Evolutionary conservation across 176 grass and related monocot genomes (phyloP).

Genomic region (Musa itinerans): DNA sequence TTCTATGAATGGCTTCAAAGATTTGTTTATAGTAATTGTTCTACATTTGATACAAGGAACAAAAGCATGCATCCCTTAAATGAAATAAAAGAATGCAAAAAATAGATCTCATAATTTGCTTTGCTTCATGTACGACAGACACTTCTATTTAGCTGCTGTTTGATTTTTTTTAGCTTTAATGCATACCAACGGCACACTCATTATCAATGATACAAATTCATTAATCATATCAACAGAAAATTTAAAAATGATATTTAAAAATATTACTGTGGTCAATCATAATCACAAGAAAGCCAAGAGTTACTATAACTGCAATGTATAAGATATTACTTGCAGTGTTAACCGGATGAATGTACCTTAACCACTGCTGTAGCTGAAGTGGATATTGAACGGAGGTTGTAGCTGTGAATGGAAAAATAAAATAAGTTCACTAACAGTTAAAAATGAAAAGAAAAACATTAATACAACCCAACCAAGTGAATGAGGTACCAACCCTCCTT

Average conservation of each 20-base stretch:
- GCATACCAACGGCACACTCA: not conserved
- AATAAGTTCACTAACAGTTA: slow-evolving; percentile 13
- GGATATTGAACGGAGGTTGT: slow-evolving; percentile 92
- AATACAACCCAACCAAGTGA: slow-evolving; percentile 22
- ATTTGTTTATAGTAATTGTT: too few relatives aligned
- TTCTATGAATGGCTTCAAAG: too few relatives aligned
- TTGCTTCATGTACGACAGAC: not conserved
- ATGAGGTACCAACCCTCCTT: slow-evolving; percentile 64
- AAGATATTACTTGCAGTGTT: too few relatives aligned
- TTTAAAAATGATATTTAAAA: slow-evolving; percentile 11
- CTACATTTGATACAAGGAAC: too few relatives aligned
- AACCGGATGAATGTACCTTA: slow-evolving; percentile 46
- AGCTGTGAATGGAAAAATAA: slow-evolving; percentile 34
- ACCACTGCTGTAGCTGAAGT: slow-evolving; percentile 87
- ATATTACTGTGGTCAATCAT: too few relatives aligned
- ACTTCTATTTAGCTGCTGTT: not conserved
- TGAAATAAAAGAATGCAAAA: not conserved
- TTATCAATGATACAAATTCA: not conserved
- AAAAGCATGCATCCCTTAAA: not conserved
- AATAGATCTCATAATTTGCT: not conserved
- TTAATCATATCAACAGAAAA: too few relatives aligned
- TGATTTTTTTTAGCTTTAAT: not conserved
- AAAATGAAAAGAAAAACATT: slow-evolving; percentile 2
- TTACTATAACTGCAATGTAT: too few relatives aligned
- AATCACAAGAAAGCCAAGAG: too few relatives aligned